Evolutionary conservation across 2,329 filamentous ascomycete species (phyloP), one percentile per base, ranked within the genome.

Genomic region (Stagonosporopsis chrysanthemi): DNA sequence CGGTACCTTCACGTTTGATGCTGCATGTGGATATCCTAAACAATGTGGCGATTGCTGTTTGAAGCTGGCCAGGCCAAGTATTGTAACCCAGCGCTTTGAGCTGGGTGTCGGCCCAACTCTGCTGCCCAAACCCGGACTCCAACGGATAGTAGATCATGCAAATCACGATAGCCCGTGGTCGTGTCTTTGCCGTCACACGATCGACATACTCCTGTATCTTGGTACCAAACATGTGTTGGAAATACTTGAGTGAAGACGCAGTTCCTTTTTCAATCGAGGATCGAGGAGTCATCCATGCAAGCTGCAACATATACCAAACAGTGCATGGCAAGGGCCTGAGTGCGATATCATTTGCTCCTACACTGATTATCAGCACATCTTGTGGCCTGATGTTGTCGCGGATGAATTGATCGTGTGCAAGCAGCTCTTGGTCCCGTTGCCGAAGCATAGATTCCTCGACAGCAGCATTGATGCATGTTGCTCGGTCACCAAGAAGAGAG

Each of bases 81-180:
- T 70, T 66, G 45, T 77, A 77, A 7, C 73, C 68, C 23, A 77
- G 41, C 1, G 63, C 54, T 38, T 61, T 71, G 15, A 77, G 60
- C 38, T 70, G 68, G 15, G 49, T 7, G 56, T 75, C 71, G 1
- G 74, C 73, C 75, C 75, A 77, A 33, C 73, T 69, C 26, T 52
- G 42, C 39, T 76, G 71, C 1, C 66, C 64, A 6, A 66, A 51
- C 0, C 64, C 54, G 2, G 60, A 52, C 56, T 77, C 73, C 4
- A 77, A 64, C 0, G 75, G 75, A 49, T 64, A 77, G 58, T 77
- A 77, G 33, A 77, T 77, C 74, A 76, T 77, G 53, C 73, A 76
- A 4, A 75, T 64, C 15, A 77, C 63, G 11, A 77, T 65, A 12
- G 70, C 70, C 9, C 68, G 65, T 1, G 75, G 75, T 46, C 71